Conservation (phyloP, 352 stramenopile species). For the Phytophthora cactorum region DNA sequence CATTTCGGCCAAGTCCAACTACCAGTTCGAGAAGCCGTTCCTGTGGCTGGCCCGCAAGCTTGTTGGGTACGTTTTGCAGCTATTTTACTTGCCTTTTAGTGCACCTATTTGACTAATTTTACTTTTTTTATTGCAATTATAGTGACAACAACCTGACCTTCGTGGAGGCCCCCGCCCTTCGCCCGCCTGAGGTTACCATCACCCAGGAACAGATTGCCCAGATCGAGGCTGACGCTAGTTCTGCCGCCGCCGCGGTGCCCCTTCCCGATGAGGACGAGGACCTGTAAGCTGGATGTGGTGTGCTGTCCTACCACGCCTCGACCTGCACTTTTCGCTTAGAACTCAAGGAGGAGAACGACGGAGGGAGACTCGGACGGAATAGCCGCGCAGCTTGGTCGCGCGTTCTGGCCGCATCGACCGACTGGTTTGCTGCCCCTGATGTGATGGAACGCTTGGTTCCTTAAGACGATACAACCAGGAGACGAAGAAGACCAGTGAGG, state of each 20-base stretch:
- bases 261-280: slow-evolving; percentile 98
- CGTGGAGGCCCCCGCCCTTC: slow-evolving; percentile 97
- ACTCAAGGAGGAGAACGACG: slow-evolving; percentile 34
- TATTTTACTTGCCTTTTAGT: not conserved
- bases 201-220: slow-evolving; percentile 93
- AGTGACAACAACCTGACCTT: slow-evolving; percentile 98
- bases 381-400: slow-evolving; percentile 7
- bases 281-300: slow-evolving; percentile 83
- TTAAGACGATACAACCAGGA: slow-evolving; percentile 36
- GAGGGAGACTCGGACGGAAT: slow-evolving; percentile 26
- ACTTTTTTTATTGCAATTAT: slow-evolving; percentile 12
- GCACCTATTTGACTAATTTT: not conserved
- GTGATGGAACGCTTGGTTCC: slow-evolving; percentile 38
- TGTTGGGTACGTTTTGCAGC: slow-evolving; percentile 76
- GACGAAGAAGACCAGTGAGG: slow-evolving; percentile 41
- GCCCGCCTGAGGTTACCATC: slow-evolving; percentile 96
- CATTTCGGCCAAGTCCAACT: slow-evolving; percentile 99
- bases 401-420: slow-evolving; percentile 19
- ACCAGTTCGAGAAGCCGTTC: slow-evolving; percentile 99
- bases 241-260: slow-evolving; percentile 90
- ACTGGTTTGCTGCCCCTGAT: slow-evolving; percentile 39
- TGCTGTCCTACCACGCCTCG: slow-evolving; percentile 42
- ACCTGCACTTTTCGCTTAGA: slow-evolving; percentile 45
- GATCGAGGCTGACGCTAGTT: slow-evolving; percentile 93
- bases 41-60: slow-evolving; percentile 99